phyloP scores from a whole-genome alignment of 208 protist genomes.

The Herpetomonas muscarum region DNA sequence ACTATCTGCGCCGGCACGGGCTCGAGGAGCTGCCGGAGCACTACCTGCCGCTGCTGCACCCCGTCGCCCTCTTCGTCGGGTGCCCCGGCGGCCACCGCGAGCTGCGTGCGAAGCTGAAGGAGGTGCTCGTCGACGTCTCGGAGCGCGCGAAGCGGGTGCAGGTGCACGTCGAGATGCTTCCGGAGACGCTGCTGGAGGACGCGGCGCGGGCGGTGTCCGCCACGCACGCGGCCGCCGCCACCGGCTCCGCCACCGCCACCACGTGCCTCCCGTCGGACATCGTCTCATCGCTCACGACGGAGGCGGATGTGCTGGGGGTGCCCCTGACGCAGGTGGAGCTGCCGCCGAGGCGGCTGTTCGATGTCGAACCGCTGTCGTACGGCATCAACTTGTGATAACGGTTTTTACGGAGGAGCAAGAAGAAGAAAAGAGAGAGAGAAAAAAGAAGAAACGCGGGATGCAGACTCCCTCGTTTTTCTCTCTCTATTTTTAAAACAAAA shows the following conservation, averaged over 20 bases:
- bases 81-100: constrained; percentile 76
- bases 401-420: not conserved
- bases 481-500: not conserved
- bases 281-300: constrained; percentile 57
- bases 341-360: constrained; percentile 20
- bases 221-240: constrained; percentile 7
- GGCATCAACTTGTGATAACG: not conserved
- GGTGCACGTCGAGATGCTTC: constrained; percentile 39
- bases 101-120: constrained; percentile 46
- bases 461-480: not conserved
- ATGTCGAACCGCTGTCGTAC: constrained; percentile 15
- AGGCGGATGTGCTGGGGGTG: constrained; percentile 46
- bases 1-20: constrained; percentile 37
- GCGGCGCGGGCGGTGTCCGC: constrained; percentile 19
- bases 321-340: constrained; percentile 28
- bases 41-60: constrained; percentile 52
- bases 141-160: constrained; percentile 69
- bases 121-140: constrained; percentile 58
- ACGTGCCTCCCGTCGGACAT: constrained; percentile 15
- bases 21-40: constrained; percentile 44
- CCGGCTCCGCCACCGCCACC: constrained; percentile 5
- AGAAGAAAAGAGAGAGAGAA: constrained; percentile 1
- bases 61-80: constrained; percentile 52
- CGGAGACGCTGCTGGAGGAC: constrained; percentile 30
- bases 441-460: not conserved